Evolutionary conservation across 2,329 filamentous ascomycete species (phyloP), one percentile per base, ranked within the genome.

Genomic region (Apiospora malaysiana): DNA sequence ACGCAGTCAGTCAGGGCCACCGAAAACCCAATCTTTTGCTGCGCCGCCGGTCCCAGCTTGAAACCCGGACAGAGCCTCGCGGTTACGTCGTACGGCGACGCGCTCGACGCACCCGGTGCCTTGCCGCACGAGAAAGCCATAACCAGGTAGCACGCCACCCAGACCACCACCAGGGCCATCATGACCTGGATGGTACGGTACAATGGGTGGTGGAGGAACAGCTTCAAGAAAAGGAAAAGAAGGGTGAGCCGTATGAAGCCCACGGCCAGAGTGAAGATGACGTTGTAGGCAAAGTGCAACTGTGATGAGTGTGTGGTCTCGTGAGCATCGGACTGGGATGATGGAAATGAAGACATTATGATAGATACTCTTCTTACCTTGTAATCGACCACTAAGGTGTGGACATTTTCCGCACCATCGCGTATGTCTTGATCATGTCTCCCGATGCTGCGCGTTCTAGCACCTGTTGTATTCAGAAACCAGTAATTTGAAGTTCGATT

Each of bases 191-290:
- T 12, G 18, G 21, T 21, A 3, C 27, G 56, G 21, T 63, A 63
- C 8, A 63, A 18, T 0, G 56, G 56, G 8, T 63, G 56, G 16
- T 63, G 27, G 8, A 37, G 56, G 9, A 63, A 37, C 56, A 63
- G 27, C 18, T 63, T 37, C 5, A 37, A 27, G 27, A n/a, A 63
- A 1, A 63, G 27, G 9, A 63, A 7, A 7, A 63, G 56, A 3
- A 63, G 56, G 4, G 56, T 63, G 56, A 63, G 56, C 3, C 56
- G 56, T 37, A 63, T 63, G 3, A 63, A 63, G 21, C 56, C 56
- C 18, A 63, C 56, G 18, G 56, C 32, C 21, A 63, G 32, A 18
- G 32, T 40, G 21, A 63, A 63, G 18, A 63, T 40, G 56, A 63
- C 40, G 18, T 63, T 63, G 56, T 37, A 59, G 2, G 56, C 56